A percentile compares a stretch with the other conserved stretches of the same genome.
phyloP scores from a whole-genome alignment of 2,329 filamentous ascomycete genomes.

The Niveomyces coronatus region DNA sequence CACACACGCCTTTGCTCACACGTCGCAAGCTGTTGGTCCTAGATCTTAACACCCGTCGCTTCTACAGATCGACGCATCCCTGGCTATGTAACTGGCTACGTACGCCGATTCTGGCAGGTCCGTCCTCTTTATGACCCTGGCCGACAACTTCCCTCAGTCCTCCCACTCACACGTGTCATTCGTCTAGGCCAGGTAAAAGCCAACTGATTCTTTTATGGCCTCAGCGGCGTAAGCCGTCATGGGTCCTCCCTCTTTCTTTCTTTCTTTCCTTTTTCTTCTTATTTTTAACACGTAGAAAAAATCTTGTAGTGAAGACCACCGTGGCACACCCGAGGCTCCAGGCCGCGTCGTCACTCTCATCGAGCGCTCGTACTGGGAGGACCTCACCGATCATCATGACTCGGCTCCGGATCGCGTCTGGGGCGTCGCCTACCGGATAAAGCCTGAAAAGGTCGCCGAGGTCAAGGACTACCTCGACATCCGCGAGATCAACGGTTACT shows the following conservation, averaged over 20 bases:
- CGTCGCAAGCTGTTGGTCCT: not conserved
- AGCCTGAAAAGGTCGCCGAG: constrained; percentile 58
- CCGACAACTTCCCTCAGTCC: not conserved
- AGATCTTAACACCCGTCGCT: constrained; percentile 7
- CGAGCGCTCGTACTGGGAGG: constrained; percentile 71
- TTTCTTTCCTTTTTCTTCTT: too few species aligned
- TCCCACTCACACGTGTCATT: constrained; percentile 8
- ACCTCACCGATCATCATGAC: constrained; percentile 57
- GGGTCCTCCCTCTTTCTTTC: too few species aligned
- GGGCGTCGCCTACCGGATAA: constrained; percentile 88
- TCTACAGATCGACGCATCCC: constrained; percentile 66
- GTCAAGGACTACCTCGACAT: constrained; percentile 89
- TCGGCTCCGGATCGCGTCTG: constrained; percentile 60
- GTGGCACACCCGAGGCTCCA: constrained; percentile 77
- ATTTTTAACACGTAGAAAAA: too few species aligned
- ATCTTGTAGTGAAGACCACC: constrained; percentile 78
- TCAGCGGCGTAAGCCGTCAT: too few species aligned
- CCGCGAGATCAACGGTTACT: constrained; percentile 94
- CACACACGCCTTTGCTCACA: not conserved
- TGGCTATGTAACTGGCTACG: constrained; percentile 87
- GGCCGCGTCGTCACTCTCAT: constrained; percentile 93
- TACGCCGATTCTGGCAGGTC: constrained; percentile 97
- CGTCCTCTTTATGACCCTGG: constrained; percentile 26
- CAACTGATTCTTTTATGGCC: too few species aligned
- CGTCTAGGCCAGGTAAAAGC: constrained; percentile 24